Percentiles rank a stretch among this genome's conserved stretches.
Evolutionary conservation across 495 filamentous ascomycete species (phyloP).

Genomic region (Talaromyces adpressus): DNA sequence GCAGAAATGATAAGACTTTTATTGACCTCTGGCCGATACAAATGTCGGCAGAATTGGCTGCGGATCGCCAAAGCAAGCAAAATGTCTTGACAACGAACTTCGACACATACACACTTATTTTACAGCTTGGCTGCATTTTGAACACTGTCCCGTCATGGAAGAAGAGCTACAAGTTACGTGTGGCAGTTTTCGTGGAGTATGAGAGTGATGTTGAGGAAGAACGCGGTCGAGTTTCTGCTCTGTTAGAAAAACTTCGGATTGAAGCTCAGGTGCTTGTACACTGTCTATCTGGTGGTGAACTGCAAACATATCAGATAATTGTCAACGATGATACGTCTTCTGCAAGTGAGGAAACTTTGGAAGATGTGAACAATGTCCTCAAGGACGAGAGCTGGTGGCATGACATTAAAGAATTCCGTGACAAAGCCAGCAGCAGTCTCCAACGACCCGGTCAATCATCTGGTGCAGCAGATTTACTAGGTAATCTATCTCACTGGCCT

Average conservation of each 20-base stretch:
- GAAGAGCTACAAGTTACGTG: constrained; percentile 63
- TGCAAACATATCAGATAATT: constrained; percentile 70
- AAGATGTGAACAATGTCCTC: constrained; percentile 51
- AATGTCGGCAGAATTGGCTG: constrained; percentile 71
- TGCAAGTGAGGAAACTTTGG: constrained; percentile 35
- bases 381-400: constrained; percentile 78
- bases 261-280: constrained; percentile 73
- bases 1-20: constrained; percentile 59
- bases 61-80: constrained; percentile 48
- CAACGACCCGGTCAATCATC: constrained; percentile 12
- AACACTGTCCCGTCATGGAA: constrained; percentile 81
- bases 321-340: constrained; percentile 55
- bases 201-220: constrained; percentile 81
- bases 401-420: constrained; percentile 57
- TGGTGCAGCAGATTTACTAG: constrained; percentile 14
- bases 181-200: constrained; percentile 84
- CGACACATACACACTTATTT: constrained; percentile 83
- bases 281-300: constrained; percentile 68
- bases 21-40: constrained; percentile 89
- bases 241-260: constrained; percentile 76
- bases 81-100: constrained; percentile 84
- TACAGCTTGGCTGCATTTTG: constrained; percentile 80
- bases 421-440: constrained; percentile 17
- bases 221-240: constrained; percentile 59
- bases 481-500: constrained; percentile 40